These are phyloP conservation scores for Malassezia japonica DNA, from an alignment of 1,284 basidiomycete species.

Conservation along the genomic window DNA sequence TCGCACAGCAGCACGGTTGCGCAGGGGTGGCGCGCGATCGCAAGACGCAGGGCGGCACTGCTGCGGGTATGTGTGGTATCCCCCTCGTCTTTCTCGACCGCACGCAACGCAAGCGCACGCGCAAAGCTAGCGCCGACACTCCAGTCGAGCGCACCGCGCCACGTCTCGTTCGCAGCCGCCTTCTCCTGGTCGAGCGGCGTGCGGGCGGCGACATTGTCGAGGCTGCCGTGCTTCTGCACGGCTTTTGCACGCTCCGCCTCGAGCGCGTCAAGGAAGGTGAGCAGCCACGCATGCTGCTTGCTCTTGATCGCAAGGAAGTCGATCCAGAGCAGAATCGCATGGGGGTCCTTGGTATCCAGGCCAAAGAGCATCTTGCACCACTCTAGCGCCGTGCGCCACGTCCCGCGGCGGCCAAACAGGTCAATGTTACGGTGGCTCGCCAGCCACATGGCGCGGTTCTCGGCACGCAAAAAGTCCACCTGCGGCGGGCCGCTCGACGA, in stretches of 20 bases:
- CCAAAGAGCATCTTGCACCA: slow-evolving; percentile 43
- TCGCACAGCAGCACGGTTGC: slow-evolving; percentile 32
- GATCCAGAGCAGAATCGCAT: slow-evolving; percentile 43
- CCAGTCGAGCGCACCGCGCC: slow-evolving; percentile 38
- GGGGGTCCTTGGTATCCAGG: slow-evolving; percentile 38
- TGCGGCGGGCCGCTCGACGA: slow-evolving; percentile 31
- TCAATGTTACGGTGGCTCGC: slow-evolving; percentile 41
- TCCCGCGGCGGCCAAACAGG: slow-evolving; percentile 37
- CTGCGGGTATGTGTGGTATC: slow-evolving; percentile 21
- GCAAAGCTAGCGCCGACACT: slow-evolving; percentile 34
- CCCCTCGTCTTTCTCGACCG: slow-evolving; percentile 30
- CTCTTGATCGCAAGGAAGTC: slow-evolving; percentile 46
- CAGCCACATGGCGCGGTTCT: slow-evolving; percentile 42
- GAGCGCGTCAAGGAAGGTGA: slow-evolving; percentile 26
- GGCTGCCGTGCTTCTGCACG: background rate
- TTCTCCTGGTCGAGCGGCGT: slow-evolving; percentile 30
- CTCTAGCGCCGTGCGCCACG: slow-evolving; percentile 46
- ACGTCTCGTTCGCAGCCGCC: slow-evolving; percentile 19
- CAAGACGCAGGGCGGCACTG: slow-evolving; percentile 26
- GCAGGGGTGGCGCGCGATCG: slow-evolving; percentile 34
- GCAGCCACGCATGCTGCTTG: slow-evolving; percentile 34
- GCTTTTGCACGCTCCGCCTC: slow-evolving; percentile 18
- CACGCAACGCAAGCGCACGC: slow-evolving; percentile 31
- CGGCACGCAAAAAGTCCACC: slow-evolving; percentile 38
- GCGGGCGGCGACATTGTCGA: slow-evolving; percentile 19